phyloP scores from a whole-genome alignment of 306 rosid species.

The Acacia confusa region DNA sequence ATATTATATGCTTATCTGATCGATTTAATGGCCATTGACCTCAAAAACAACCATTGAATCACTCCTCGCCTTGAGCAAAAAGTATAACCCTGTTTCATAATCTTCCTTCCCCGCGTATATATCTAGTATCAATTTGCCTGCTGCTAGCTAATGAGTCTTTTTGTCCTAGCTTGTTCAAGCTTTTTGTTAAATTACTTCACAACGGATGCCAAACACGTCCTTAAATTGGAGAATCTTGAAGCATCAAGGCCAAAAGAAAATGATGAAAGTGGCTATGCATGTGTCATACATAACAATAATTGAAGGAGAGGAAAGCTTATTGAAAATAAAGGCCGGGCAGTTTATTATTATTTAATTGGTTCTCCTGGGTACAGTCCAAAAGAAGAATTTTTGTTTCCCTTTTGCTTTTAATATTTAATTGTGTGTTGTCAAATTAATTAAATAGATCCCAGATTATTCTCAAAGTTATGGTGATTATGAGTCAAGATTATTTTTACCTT shows the following conservation, averaged over 20 bases:
- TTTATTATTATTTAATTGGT: slow-evolving; percentile 7
- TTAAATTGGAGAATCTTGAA: slow-evolving; percentile 58
- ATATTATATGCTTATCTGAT: slow-evolving; percentile 21
- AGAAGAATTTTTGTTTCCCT: slow-evolving; percentile 50
- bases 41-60: slow-evolving; percentile 45
- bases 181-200: slow-evolving; percentile 21
- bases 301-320: slow-evolving; percentile 6
- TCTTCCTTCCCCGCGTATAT: slow-evolving; percentile 10
- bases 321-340: slow-evolving; percentile 6
- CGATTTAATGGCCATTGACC: slow-evolving; percentile 42
- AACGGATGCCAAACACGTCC: slow-evolving; percentile 33
- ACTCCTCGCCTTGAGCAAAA: slow-evolving; percentile 40
- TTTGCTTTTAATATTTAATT: slow-evolving; percentile 36
- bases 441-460: slow-evolving; percentile 12
- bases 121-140: slow-evolving; percentile 14
- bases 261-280: slow-evolving; percentile 47
- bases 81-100: slow-evolving; percentile 17
- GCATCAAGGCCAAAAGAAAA: slow-evolving; percentile 54
- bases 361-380: slow-evolving; percentile 56
- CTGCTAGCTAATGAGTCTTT: slow-evolving; percentile 19
- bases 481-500: slow-evolving; percentile 64
- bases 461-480: slow-evolving; percentile 62
- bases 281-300: slow-evolving; percentile 56
- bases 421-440: slow-evolving; percentile 25
- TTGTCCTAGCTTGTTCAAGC: slow-evolving; percentile 28